phyloP scores from a whole-genome alignment of 768 basidiomycete species.

The Kwoniella bestiolae region DNA sequence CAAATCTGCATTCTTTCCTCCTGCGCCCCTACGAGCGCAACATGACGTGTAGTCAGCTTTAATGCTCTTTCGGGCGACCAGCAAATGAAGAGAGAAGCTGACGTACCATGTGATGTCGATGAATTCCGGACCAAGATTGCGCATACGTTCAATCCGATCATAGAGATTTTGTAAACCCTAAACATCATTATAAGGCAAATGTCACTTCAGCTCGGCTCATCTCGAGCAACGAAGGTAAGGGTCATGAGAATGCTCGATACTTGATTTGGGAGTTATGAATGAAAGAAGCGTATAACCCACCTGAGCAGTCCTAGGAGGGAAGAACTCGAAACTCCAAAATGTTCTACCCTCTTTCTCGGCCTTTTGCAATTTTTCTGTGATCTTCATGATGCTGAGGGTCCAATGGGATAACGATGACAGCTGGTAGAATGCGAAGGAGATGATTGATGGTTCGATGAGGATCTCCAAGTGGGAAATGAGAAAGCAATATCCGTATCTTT shows the following conservation, averaged over 20 bases:
- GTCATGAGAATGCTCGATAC: too few species aligned
- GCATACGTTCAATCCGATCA: conserved; percentile 98
- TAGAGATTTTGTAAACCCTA: conserved; percentile 93
- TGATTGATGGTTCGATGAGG: not conserved
- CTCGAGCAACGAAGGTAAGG: too few species aligned
- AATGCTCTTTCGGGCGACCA: not conserved
- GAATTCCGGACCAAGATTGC: conserved; percentile 91
- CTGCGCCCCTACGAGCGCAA: conserved; percentile 79
- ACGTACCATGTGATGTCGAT: conserved; percentile 92
- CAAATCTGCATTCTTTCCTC: conserved; percentile 90
- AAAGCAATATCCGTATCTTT: not conserved
- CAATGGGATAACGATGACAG: too few species aligned
- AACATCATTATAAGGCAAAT: not conserved
- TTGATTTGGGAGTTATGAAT: not conserved
- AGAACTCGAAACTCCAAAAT: conserved; percentile 99
- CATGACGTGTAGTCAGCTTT: conserved; percentile 7
- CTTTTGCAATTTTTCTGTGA: conserved; percentile 88
- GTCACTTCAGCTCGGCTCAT: too few species aligned
- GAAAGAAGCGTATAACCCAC: conserved; percentile 58
- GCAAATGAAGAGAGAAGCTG: not conserved
- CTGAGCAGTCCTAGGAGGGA: conserved; percentile 93
- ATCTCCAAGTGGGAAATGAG: not conserved
- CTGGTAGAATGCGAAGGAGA: not conserved
- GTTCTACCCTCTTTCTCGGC: conserved; percentile 80
- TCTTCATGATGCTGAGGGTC: conserved; percentile 72